phyloP scores from a whole-genome alignment of 164 flowering plant genomes.

The Paratinospora sagittata region DNA sequence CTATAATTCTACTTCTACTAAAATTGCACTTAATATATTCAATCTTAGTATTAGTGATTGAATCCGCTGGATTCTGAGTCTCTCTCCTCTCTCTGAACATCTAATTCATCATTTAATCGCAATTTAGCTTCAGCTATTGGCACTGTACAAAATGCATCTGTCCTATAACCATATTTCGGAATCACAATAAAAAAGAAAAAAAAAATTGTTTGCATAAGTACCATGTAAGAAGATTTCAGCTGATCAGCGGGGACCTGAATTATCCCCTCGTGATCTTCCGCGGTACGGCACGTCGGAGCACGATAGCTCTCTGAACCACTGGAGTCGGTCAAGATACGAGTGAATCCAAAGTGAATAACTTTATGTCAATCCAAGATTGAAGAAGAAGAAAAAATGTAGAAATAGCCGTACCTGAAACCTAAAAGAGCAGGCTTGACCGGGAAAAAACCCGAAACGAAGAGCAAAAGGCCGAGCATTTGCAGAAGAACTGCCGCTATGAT shows the following conservation, averaged over 20 bases:
- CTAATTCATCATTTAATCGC: no score
- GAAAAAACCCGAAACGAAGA: constrained; percentile 81
- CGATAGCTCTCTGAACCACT: constrained; percentile 81
- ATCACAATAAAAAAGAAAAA: no score
- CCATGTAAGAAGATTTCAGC: constrained; percentile 55
- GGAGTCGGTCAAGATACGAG: constrained; percentile 6
- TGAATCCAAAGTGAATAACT: neutral
- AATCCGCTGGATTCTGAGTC: no score
- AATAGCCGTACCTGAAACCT: constrained; percentile 56
- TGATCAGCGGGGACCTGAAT: constrained; percentile 35
- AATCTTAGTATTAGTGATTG: no score
- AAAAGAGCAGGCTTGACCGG: constrained; percentile 84
- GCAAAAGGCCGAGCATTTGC: constrained; percentile 55
- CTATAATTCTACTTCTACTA: no score
- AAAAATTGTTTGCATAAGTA: no score
- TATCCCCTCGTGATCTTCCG: constrained; percentile 16
- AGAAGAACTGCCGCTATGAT: constrained; percentile 44
- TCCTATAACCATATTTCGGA: no score
- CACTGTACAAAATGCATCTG: no score
- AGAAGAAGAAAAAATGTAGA: neutral
- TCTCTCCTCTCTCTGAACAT: no score
- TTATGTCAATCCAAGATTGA: neutral
- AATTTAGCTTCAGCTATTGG: no score
- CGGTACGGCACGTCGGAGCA: constrained; percentile 32
- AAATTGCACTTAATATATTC: no score